A percentile compares a stretch with the other conserved stretches of the same genome.
phyloP scores from a whole-genome alignment of 257 asterid genomes.

The Verbena officinalis region DNA sequence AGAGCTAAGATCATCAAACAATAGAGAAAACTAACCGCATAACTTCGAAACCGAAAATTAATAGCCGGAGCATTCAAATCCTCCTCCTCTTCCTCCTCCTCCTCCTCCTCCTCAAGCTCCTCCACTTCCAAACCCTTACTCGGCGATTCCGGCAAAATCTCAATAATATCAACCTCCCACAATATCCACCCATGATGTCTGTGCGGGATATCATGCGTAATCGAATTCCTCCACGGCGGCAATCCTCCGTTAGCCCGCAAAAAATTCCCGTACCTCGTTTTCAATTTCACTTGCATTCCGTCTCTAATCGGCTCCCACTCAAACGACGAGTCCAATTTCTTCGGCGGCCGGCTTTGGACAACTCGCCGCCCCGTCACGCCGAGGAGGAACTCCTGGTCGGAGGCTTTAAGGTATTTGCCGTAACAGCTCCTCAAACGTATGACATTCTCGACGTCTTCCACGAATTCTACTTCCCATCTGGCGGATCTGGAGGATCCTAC shows the following conservation, averaged over 20 bases:
- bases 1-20: no score
- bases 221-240: slow-evolving; percentile 95
- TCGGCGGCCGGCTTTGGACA: slow-evolving; percentile 51
- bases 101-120: no score
- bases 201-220: slow-evolving; percentile 86
- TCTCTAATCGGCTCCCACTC: slow-evolving; percentile 89
- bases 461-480: slow-evolving; percentile 76
- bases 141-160: slow-evolving; percentile 49
- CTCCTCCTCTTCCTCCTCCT: no score
- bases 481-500: slow-evolving; percentile 46
- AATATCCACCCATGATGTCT: slow-evolving; percentile 69
- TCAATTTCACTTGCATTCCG: slow-evolving; percentile 62
- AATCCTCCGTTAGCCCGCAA: slow-evolving; percentile 86
- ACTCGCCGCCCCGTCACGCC: slow-evolving; percentile 83
- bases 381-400: slow-evolving; percentile 56
- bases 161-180: slow-evolving; percentile 73
- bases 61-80: slow-evolving; percentile 49
- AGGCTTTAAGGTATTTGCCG: slow-evolving; percentile 69
- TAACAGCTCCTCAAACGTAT: slow-evolving; percentile 72
- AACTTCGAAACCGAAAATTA: slow-evolving; percentile 35
- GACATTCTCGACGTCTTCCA: slow-evolving; percentile 55
- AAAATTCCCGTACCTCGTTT: slow-evolving; percentile 75
- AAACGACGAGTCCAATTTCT: slow-evolving; percentile 61
- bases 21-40: slow-evolving; percentile 35
- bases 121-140: slow-evolving; percentile 21